Conservation (phyloP, 345 rosid species). For the Pistacia vera region DNA sequence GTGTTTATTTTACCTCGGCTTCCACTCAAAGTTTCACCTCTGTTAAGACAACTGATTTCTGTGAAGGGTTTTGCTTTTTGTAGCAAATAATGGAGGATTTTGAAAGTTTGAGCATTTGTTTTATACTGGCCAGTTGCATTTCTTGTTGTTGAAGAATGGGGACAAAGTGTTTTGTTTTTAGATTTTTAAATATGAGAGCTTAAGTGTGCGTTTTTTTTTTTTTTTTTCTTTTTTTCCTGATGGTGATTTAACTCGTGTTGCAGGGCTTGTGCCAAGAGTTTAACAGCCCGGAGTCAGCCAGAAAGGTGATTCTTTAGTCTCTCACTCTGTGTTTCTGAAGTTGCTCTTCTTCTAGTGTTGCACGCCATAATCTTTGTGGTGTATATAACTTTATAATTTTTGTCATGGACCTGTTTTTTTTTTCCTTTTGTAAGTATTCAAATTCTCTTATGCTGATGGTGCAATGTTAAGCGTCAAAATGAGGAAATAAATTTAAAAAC, state of each 20-base stretch:
- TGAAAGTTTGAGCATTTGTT: not conserved
- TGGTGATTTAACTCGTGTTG: slow-evolving; percentile 1
- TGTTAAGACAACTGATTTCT: not conserved
- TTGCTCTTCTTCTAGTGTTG: not conserved
- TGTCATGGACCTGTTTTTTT: too few species aligned
- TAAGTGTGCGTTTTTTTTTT: too few species aligned
- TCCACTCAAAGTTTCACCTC: not conserved
- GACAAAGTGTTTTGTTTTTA: not conserved
- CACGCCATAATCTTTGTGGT: too few species aligned
- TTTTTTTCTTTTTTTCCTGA: too few species aligned
- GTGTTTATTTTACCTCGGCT: not conserved
- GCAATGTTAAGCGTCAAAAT: too few species aligned
- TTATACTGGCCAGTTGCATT: not conserved
- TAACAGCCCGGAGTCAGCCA: slow-evolving; percentile 52
- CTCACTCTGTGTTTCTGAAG: not conserved
- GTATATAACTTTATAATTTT: not conserved
- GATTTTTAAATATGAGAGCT: not conserved
- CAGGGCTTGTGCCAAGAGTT: slow-evolving; percentile 72
- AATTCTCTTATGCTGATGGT: too few species aligned
- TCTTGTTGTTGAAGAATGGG: not conserved
- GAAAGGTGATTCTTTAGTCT: slow-evolving; percentile 43
- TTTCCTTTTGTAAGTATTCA: too few species aligned
- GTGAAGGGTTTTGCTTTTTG: not conserved
- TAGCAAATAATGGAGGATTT: not conserved
- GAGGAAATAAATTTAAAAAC: too few species aligned